A percentile compares a stretch with the other conserved stretches of the same genome.
Conservation (phyloP, 345 rosid genomes). For the Eucalyptus victrix region DNA sequence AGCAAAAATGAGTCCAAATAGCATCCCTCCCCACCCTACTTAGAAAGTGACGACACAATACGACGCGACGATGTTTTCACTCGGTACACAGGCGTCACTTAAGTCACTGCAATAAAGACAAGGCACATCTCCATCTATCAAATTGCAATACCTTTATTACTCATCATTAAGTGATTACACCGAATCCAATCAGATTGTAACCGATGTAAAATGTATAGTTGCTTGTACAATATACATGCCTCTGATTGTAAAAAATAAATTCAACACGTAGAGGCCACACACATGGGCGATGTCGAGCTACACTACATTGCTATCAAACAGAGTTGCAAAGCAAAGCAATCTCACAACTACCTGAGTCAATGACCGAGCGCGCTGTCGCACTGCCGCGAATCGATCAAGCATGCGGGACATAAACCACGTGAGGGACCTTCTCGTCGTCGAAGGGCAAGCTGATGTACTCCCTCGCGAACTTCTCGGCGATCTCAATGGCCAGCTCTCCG, state of each 20-base stretch:
- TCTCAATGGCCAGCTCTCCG: constrained; percentile 69
- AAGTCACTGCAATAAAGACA: neutral
- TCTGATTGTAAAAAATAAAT: neutral
- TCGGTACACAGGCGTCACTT: neutral
- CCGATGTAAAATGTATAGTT: neutral
- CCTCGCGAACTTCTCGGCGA: constrained; percentile 57
- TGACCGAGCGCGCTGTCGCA: neutral
- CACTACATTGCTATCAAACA: neutral
- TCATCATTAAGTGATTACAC: neutral
- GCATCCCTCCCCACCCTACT: neutral
- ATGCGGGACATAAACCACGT: constrained; percentile 8
- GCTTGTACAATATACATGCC: neutral
- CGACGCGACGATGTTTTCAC: neutral
- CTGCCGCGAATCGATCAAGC: neutral
- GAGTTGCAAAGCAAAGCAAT: neutral
- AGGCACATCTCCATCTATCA: neutral
- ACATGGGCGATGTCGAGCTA: neutral
- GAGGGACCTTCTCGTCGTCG: constrained; percentile 63
- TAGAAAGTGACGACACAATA: neutral
- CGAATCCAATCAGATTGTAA: neutral
- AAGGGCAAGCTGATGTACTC: constrained; percentile 73
- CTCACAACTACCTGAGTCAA: neutral
- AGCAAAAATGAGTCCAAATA: neutral
- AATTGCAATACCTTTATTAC: neutral
- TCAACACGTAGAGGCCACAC: neutral